Percentiles rank a stretch among this genome's conserved stretches.
These are phyloP conservation scores for Elymus sibiricus DNA, from an alignment of 176 grass and related monocot species.

Conservation along the genomic window DNA sequence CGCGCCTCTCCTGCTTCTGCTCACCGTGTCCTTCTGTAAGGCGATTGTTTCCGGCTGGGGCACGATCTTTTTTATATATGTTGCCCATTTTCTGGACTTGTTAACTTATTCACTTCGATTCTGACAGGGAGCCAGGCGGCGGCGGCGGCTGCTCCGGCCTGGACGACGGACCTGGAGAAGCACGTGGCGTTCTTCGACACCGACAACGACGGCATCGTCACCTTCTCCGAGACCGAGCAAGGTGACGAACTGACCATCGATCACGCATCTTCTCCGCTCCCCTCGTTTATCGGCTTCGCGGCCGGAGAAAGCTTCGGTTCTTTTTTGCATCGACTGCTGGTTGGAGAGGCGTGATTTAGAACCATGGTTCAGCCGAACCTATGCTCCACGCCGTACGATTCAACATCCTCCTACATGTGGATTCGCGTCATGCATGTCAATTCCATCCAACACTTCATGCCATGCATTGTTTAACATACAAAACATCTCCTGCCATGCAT, in stretches of 20 bases:
- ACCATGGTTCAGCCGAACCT: too few species aligned
- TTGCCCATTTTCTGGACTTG: background rate
- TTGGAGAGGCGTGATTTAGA: too few species aligned
- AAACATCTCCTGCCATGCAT: too few species aligned
- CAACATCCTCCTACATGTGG: too few species aligned
- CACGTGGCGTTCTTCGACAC: conserved; percentile 77
- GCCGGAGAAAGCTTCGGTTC: background rate
- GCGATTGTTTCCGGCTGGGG: background rate
- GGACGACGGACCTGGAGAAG: conserved; percentile 64
- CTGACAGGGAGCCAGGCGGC: background rate
- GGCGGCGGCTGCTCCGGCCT: background rate
- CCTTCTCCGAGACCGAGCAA: conserved; percentile 61
- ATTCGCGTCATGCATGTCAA: too few species aligned
- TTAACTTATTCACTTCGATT: background rate
- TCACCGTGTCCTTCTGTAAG: conserved; percentile 15
- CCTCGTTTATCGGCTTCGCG: background rate
- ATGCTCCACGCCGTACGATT: too few species aligned
- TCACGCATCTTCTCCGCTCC: background rate
- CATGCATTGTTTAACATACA: too few species aligned
- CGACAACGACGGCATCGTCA: conserved; percentile 69
- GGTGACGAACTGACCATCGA: conserved; percentile 13
- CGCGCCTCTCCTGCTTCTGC: conserved; percentile 7
- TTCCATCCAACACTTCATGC: too few species aligned
- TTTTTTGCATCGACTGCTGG: background rate
- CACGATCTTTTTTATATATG: background rate